phyloP scores from a whole-genome alignment of 441 rosid genomes.

The Adansonia gregorii region DNA sequence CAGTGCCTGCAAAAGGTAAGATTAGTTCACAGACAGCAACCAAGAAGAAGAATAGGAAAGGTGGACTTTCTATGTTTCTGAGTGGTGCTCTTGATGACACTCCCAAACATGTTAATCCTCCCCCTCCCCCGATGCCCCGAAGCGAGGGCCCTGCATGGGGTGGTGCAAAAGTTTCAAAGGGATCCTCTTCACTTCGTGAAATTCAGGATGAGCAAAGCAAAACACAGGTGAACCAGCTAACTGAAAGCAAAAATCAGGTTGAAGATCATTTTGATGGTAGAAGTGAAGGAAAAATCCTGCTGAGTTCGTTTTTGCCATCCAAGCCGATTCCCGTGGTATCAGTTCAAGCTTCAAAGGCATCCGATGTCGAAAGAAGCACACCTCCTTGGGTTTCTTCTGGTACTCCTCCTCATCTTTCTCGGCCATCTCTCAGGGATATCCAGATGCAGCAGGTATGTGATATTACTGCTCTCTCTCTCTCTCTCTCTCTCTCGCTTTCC shows the following conservation, averaged over 20 bases:
- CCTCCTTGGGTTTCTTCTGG: conserved; percentile 94
- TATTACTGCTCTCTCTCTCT: not conserved
- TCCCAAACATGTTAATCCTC: conserved; percentile 55
- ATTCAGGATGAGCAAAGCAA: conserved; percentile 93
- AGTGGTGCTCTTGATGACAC: conserved; percentile 93
- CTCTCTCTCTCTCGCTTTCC: not conserved
- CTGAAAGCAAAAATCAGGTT: conserved; percentile 43
- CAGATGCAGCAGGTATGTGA: conserved; percentile 87
- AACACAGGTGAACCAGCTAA: conserved; percentile 42
- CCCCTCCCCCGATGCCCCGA: conserved; percentile 71
- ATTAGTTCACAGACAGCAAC: conserved; percentile 41
- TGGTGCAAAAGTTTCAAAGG: conserved; percentile 83
- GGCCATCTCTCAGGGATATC: conserved; percentile 92
- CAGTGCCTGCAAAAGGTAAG: conserved; percentile 48
- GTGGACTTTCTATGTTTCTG: conserved; percentile 98
- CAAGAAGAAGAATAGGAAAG: conserved; percentile 85
- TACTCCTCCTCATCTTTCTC: conserved; percentile 71
- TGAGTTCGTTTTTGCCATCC: conserved; percentile 76
- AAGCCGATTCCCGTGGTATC: conserved; percentile 75
- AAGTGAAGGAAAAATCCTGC: conserved; percentile 62
- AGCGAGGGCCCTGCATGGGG: conserved; percentile 98
- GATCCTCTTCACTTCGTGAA: conserved; percentile 78
- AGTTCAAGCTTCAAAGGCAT: conserved; percentile 45
- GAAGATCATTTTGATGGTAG: conserved; percentile 45
- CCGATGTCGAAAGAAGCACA: conserved; percentile 69